A percentile compares a stretch with the other conserved stretches of the same genome.
These are phyloP conservation scores for Punctularia strigosozonata DNA, from an alignment of 768 basidiomycete genomes.

Conservation along the genomic window DNA sequence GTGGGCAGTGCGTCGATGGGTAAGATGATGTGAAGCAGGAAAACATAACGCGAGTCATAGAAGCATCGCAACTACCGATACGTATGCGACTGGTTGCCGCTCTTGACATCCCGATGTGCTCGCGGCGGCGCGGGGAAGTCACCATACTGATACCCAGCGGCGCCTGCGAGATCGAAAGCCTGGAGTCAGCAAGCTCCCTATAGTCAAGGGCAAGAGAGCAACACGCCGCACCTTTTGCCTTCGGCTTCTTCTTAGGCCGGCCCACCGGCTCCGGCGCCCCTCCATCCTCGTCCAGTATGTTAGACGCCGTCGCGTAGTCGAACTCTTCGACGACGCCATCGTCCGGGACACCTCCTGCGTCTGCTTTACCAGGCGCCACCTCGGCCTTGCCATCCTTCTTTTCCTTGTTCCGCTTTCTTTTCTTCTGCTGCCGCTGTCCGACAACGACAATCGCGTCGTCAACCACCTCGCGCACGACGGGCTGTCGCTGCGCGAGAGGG, in stretches of 20 bases:
- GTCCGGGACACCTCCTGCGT: conserved; percentile 9
- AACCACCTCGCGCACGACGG: conserved; percentile 17
- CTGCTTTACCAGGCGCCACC: conserved; percentile 2
- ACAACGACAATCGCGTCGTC: conserved; percentile 67
- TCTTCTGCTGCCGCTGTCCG: conserved; percentile 51
- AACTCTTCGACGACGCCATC: conserved; percentile 15
- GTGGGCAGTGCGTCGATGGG: too few species aligned
- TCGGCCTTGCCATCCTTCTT: conserved; percentile 5
- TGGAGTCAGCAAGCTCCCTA: background rate
- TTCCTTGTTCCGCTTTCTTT: conserved; percentile 39
- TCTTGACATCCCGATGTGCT: conserved; percentile 51
- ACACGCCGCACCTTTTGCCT: conserved; percentile 23
- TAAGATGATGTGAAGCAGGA: too few species aligned
- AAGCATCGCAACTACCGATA: conserved; percentile 47
- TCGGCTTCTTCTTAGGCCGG: conserved; percentile 34
- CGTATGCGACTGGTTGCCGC: conserved; percentile 60
- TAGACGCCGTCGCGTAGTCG: conserved; percentile 27
- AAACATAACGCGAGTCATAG: too few species aligned
- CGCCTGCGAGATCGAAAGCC: conserved; percentile 14
- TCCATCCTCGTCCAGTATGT: conserved; percentile 29
- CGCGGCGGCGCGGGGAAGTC: conserved; percentile 57
- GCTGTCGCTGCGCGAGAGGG: conserved; percentile 46
- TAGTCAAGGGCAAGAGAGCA: background rate
- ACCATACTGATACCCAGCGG: conserved; percentile 30
- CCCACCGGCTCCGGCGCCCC: conserved; percentile 15